Percentiles rank a stretch among this genome's conserved stretches.
Evolutionary conservation across 805 yeast genomes (phyloP).

Genomic region (Candida multigemmis): DNA sequence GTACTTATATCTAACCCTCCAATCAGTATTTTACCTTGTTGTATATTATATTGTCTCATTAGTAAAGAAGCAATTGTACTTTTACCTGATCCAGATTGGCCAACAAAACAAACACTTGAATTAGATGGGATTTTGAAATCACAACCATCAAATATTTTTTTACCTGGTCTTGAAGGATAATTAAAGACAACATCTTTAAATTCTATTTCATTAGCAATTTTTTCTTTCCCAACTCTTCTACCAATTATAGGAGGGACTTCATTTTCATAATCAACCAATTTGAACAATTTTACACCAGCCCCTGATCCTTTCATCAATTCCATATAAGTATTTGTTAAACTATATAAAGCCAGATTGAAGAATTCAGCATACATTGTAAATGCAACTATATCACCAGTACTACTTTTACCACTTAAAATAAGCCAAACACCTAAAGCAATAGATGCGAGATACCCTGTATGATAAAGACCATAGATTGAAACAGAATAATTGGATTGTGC

Average conservation of each 20-base stretch:
- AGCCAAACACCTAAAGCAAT: slow-evolving; percentile 34
- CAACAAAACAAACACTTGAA: slow-evolving; percentile 37
- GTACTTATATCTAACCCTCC: slow-evolving; percentile 43
- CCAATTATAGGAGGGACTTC: slow-evolving; percentile 30
- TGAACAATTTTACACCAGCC: slow-evolving; percentile 35
- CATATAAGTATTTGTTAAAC: slow-evolving; percentile 36
- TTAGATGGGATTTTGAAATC: slow-evolving; percentile 24
- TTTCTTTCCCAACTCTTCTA: slow-evolving; percentile 8
- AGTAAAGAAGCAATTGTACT: slow-evolving; percentile 47
- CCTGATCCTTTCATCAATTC: slow-evolving; percentile 41
- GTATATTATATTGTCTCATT: slow-evolving; percentile 43
- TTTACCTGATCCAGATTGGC: slow-evolving; percentile 57
- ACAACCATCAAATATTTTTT: slow-evolving; percentile 27
- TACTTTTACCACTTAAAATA: slow-evolving; percentile 32
- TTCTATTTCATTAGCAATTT: slow-evolving; percentile 21
- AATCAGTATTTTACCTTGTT: slow-evolving; percentile 37
- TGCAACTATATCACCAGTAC: slow-evolving; percentile 39
- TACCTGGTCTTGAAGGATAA: slow-evolving; percentile 31
- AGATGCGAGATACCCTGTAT: slow-evolving; percentile 33
- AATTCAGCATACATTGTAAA: slow-evolving; percentile 37
- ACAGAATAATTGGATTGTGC: slow-evolving; percentile 37
- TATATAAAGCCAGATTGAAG: slow-evolving; percentile 34
- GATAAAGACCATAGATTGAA: slow-evolving; percentile 32
- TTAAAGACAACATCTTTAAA: slow-evolving; percentile 31
- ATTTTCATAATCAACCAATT: slow-evolving; percentile 28